A percentile compares a stretch with the other conserved stretches of the same genome.
These are phyloP conservation scores for Phytopythium litorale DNA, from an alignment of 352 stramenopile species.

Conservation along the genomic window DNA sequence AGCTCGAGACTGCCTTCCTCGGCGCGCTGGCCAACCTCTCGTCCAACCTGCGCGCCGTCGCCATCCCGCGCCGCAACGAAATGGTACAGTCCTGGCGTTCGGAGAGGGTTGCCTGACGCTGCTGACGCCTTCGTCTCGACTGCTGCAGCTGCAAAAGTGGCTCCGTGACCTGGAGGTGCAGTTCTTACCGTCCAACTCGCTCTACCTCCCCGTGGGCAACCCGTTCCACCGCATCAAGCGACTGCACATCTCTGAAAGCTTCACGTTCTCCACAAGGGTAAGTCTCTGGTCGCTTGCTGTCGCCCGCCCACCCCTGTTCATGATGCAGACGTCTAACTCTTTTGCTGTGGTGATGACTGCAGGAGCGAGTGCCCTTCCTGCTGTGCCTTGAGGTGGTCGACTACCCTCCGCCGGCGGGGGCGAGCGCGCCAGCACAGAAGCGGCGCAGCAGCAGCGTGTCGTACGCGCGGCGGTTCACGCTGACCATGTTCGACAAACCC, in stretches of 20 bases:
- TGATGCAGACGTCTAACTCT: neutral
- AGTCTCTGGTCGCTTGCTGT: neutral
- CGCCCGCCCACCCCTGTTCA: neutral
- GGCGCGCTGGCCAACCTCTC: slow-evolving; percentile 66
- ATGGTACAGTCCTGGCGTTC: slow-evolving; percentile 34
- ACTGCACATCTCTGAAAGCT: slow-evolving; percentile 76
- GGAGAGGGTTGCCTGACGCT: neutral
- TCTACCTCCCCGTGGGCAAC: slow-evolving; percentile 78
- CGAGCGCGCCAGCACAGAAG: slow-evolving; percentile 17
- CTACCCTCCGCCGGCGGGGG: slow-evolving; percentile 40
- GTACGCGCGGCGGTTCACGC: slow-evolving; percentile 48
- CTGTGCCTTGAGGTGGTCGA: slow-evolving; percentile 76
- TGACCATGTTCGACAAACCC: slow-evolving; percentile 59
- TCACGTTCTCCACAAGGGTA: slow-evolving; percentile 77
- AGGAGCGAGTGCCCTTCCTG: slow-evolving; percentile 79
- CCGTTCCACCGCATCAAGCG: slow-evolving; percentile 71
- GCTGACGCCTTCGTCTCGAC: neutral
- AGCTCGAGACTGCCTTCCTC: slow-evolving; percentile 65
- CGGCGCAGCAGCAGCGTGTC: slow-evolving; percentile 51
- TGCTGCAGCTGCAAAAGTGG: slow-evolving; percentile 56
- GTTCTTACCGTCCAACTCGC: slow-evolving; percentile 71
- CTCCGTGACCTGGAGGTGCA: slow-evolving; percentile 57
- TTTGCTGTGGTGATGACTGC: neutral
- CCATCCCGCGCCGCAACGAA: slow-evolving; percentile 50
- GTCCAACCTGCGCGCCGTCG: slow-evolving; percentile 64